Base-by-base conservation (phyloP, 345 rosid species). In the Microcos paniculata region DNA sequence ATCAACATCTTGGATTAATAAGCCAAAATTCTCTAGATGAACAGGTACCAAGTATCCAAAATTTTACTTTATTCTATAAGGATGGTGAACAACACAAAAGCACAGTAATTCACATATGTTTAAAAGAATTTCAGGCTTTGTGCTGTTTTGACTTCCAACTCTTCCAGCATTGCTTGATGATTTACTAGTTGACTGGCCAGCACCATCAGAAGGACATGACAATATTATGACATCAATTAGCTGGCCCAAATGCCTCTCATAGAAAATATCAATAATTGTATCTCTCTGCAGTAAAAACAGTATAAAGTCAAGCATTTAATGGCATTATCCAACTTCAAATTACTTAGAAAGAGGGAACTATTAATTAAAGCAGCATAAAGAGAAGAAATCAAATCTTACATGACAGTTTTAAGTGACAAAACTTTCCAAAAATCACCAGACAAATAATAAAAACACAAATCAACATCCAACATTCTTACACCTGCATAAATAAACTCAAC, bases 61-160 rank as follows among this genome's bases (percentile, higher is more conserved):
- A 28, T 14, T 63, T 87, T 92, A 96, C 98, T 92, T 96, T 81
- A 92, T 94, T 84, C 97, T 87, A 72, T 89, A 88, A 71, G 97
- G 93, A 85, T 94, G 98, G 89, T 96, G 98, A 78, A 90, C 56
- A 70, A 92, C 94, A 73, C 99, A 94, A 80, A 94, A 96, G 86
- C 99, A 96, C 33, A 96, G 84, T 85, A 96, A 77, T 76, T 96
- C 99, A 83, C 99, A 94, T 78, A 94, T 90, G 88, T 84, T 94
- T 71, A 88, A 85, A 24, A 94, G 91, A 85, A 94, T 91, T 85
- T 92, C 98, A 71, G 99, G 97, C 86, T 90, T 94, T 70, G 82
- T 83, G 53, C 77, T 59, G 71, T 78, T 73, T 74, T 81, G 85
- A 81, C 58, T 88, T 80, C 79, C 82, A 80, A 80, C 82, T 78